Base-by-base conservation (phyloP, 169 alveolate genomes). In the Cyclospora cayetanensis region DNA sequence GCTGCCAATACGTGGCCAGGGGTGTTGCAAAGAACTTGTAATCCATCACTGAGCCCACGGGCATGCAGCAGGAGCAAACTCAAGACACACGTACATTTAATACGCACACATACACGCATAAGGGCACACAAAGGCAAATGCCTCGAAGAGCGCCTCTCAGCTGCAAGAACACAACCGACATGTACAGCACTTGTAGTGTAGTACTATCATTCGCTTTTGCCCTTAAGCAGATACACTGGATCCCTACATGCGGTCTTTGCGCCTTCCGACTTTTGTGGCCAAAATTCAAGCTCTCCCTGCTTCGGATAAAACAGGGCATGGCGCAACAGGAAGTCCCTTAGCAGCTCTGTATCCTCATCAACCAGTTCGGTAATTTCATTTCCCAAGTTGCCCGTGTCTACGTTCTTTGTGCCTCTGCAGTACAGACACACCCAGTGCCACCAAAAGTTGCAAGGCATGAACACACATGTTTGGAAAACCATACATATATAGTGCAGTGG, bases 321-420 rank as follows among this genome's bases (percentile, higher is more conserved):
- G 0, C 90, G 70, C 31, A 80, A 34, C n/a, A 80, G 72, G 22
- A 25, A 60, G 43, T 80, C 90, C 34, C 74, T 80, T 18, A 65
- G 15, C 4, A 41, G 43, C 55, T 80, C 90, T 1, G 15, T 4
- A 12, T 80, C 55, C 5, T 52, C 74, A 39, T 80, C 90, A 18
- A 80, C 50, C 20, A 50, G 34, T 27, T 80, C 90, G 25, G 29
- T 46, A 1, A 52, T 22, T 20, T 42, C 55, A 18, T 46, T 46
- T 27, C 90, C 90, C 12, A 80, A 22, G 43, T 80, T 80, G 15
- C 12, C 42, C 43, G 90, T 80, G 20, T 80, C 50, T 31, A 41
- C 90, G 35, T 22, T 41, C 76, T 53, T 80, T 2, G 90, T 80
- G 52, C 90, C 90, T 29, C 90, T 80, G 90, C 5, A 18, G n/a